Evolutionary conservation across 2,329 filamentous ascomycete genomes (phyloP), one percentile per base, ranked within the genome.

Genomic region (Talaromyces sp.): DNA sequence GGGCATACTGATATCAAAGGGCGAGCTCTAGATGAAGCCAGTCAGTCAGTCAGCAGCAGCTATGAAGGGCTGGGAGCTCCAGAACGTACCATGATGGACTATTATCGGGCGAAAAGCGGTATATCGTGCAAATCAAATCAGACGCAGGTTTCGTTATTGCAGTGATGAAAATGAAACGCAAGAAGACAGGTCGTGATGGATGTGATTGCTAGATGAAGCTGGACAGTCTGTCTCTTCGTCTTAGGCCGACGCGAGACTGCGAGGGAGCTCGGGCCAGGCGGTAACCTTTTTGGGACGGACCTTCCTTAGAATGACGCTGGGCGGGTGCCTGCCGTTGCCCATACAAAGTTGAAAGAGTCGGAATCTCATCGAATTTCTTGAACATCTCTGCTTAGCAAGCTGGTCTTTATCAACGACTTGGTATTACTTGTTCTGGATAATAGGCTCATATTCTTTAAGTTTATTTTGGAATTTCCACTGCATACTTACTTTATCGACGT

Each of bases 1-100:
- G 6, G 47, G 8, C 87, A 78, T 85, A 97, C 93, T 97, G 89
- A 97, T 97, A 79, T 92, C 90, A 87, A 97, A 97, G 72, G 93
- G 93, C 71, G 91, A 95, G 77, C 89, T 88, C 93, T 97, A 77
- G 66, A 72, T 64, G 75, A 76, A 59, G 41, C 63, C 69, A 72
- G 73, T 72, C 71, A 69, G 41, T 65, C 70, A 72, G 73, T 72
- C 71, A 69, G 70, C 73, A 62, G 9, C 14, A 59, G 71, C 74
- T 63, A 31, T 69, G 65, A 67, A 60, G 62, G 68, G 47, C 35
- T 39, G 57, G 31, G n/a, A 62, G 60, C 57, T 60, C 63, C 64
- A 64, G 63, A 60, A 67, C 73, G 66, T 73, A 76, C 75, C 74
- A 78, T 76, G 68, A 66, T 72, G 69, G 67, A 61, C 48, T 54